Evolutionary conservation across 1,139 yeast species (phyloP).

Genomic region (Protomyces inouyei): DNA sequence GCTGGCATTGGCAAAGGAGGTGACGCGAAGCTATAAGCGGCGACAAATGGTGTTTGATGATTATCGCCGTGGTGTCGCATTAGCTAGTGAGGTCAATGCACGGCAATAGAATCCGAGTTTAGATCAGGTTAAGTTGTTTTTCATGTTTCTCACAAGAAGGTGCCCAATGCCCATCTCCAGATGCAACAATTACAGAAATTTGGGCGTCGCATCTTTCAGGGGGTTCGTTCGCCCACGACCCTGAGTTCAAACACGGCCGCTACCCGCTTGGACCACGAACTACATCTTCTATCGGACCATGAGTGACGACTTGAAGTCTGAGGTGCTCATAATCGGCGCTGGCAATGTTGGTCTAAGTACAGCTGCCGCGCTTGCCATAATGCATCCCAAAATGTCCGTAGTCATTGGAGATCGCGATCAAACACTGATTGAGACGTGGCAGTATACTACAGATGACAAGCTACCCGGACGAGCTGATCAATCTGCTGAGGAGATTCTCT

Average conservation of each 20-base stretch:
- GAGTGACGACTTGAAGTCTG: too few relatives aligned
- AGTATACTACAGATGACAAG: not conserved
- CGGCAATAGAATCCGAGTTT: not conserved
- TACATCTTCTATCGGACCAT: too few relatives aligned
- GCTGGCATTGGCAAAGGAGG: conserved; percentile 23
- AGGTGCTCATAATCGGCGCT: not conserved
- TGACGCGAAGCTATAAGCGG: conserved; percentile 23
- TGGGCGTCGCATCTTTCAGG: too few relatives aligned
- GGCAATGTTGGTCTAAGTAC: not conserved
- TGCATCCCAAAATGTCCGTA: not conserved
- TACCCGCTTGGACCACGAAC: too few relatives aligned
- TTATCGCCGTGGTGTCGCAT: not conserved
- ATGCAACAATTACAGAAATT: too few relatives aligned
- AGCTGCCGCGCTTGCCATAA: not conserved
- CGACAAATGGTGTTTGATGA: conserved; percentile 26
- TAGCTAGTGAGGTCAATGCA: not conserved
- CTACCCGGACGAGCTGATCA: not conserved
- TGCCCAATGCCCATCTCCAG: too few relatives aligned
- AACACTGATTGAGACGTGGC: not conserved
- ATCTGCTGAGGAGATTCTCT: not conserved
- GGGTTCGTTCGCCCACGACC: too few relatives aligned
- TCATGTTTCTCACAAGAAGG: too few relatives aligned
- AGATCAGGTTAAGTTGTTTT: too few relatives aligned
- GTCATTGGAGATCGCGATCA: not conserved
- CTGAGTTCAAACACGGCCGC: too few relatives aligned